Percentiles rank a stretch among this genome's conserved stretches.
Evolutionary conservation across 2,329 filamentous ascomycete genomes (phyloP).

Genomic region (Purpureocillium takamizusanense): DNA sequence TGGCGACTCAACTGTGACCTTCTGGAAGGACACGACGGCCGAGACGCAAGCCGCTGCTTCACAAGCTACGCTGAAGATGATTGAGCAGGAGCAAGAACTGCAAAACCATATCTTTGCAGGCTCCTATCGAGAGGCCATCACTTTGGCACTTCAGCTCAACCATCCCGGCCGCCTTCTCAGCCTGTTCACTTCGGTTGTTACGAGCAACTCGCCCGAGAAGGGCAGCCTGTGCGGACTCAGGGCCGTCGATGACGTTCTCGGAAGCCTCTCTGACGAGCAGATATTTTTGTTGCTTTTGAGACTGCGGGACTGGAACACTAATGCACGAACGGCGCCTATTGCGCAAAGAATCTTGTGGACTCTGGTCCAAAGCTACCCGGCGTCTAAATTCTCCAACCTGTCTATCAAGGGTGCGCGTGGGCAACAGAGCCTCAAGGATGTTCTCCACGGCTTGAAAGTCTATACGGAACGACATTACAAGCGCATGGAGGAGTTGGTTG

Average conservation of each 20-base stretch:
- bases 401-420: conserved; percentile 49
- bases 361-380: conserved; percentile 72
- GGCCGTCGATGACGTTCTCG: conserved; percentile 76
- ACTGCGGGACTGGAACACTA: conserved; percentile 94
- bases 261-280: conserved; percentile 72
- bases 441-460: conserved; percentile 75
- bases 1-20: conserved; percentile 85
- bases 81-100: conserved; percentile 90
- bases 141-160: conserved; percentile 84
- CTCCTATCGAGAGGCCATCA: conserved; percentile 88
- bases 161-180: conserved; percentile 80
- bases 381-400: conserved; percentile 64
- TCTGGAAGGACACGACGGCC: conserved; percentile 88
- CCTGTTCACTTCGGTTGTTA: conserved; percentile 74
- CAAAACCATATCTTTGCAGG: conserved; percentile 85
- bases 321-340: conserved; percentile 74
- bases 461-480: conserved; percentile 94
- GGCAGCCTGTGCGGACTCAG: conserved; percentile 55
- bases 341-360: conserved; percentile 79
- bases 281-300: conserved; percentile 74
- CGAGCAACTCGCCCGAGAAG: conserved; percentile 47
- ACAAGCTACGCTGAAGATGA: conserved; percentile 64
- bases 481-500: conserved; percentile 78
- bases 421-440: conserved; percentile 66
- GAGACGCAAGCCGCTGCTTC: conserved; percentile 68